Conservation (phyloP, 768 basidiomycete genomes). For the Phaeotremella fagi region DNA sequence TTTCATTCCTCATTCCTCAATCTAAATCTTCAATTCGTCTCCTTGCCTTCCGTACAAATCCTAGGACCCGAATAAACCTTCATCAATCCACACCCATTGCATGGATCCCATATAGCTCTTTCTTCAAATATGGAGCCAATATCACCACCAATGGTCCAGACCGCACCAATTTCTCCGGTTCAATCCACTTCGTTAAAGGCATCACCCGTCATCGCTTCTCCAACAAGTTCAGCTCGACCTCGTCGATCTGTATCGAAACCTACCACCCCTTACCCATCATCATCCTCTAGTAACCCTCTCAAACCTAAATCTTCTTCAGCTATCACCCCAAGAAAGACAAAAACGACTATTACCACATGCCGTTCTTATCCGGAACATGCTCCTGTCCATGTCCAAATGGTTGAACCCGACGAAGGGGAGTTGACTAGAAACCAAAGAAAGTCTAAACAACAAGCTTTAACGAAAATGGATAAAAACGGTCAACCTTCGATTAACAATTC, state of each 20-base stretch:
- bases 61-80: too few species aligned
- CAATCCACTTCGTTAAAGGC: neutral
- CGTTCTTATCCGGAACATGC: conserved; percentile 28
- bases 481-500: conserved; percentile 7
- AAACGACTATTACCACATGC: conserved; percentile 30
- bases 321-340: conserved; percentile 1
- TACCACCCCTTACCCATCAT: neutral
- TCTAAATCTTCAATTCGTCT: too few species aligned
- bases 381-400: conserved; percentile 14
- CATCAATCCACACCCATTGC: too few species aligned
- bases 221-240: neutral
- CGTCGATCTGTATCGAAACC: neutral
- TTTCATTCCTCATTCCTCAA: too few species aligned
- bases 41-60: too few species aligned
- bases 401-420: conserved; percentile 23
- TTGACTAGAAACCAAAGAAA: conserved; percentile 34
- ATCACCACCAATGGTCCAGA: too few species aligned
- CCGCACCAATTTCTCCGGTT: neutral
- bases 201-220: neutral
- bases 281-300: neutral
- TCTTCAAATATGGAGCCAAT: too few species aligned
- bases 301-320: neutral
- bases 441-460: conserved; percentile 39
- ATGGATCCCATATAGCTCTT: too few species aligned
- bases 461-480: conserved; percentile 31